phyloP scores from a whole-genome alignment of 2,329 filamentous ascomycete genomes.

The Alternaria arborescens region DNA sequence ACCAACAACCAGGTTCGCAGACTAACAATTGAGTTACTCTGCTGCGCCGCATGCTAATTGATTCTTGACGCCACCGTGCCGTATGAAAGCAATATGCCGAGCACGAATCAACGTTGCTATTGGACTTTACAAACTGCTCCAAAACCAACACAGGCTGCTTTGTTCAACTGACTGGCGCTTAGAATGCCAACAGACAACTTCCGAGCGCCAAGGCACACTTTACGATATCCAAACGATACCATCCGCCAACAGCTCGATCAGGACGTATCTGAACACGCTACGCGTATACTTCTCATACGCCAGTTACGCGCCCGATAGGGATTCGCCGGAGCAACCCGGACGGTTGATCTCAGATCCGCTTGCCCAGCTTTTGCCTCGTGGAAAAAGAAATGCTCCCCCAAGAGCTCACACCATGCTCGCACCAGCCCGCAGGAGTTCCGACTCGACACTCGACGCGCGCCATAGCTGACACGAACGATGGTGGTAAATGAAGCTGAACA shows the following conservation, averaged over 20 bases:
- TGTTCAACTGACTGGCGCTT: background rate
- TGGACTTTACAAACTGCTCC: background rate
- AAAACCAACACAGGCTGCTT: background rate
- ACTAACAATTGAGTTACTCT: background rate
- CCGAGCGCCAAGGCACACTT: slow-evolving; percentile 4
- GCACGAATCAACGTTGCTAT: background rate
- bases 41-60: background rate
- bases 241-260: background rate
- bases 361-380: background rate
- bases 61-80: slow-evolving; percentile 4
- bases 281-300: background rate
- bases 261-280: background rate
- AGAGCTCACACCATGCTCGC: background rate
- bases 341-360: background rate
- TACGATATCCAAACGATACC: background rate
- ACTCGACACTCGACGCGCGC: background rate
- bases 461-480: background rate
- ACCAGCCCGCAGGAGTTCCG: background rate
- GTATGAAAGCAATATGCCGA: slow-evolving; percentile 1
- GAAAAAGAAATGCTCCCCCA: background rate
- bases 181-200: background rate
- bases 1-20: background rate
- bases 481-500: background rate
- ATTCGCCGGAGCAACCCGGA: background rate
- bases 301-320: background rate